Evolutionary conservation across 2,329 filamentous ascomycete genomes (phyloP), one percentile per base, ranked within the genome.

Genomic region (Fusarium verticillioides): DNA sequence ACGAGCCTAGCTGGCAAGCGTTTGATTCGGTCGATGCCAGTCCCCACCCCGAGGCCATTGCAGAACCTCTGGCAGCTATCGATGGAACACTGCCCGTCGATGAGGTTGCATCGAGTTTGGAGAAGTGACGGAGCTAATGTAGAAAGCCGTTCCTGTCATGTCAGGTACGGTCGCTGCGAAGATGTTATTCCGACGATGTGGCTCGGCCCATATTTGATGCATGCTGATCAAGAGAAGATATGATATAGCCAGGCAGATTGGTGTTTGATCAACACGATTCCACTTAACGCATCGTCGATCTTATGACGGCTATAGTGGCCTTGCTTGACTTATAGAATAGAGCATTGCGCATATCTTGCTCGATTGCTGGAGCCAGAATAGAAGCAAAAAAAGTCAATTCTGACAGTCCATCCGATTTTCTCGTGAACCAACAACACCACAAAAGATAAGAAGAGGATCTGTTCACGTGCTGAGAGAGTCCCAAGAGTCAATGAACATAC

Each of bases 1-100:
- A 95, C 79, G 86, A 88, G 42, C 86, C 90, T 18, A 87, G 89
- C 3, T 97, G 92, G 86, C 89, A 88, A 47, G 88, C 87, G 63
- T 84, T 93, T 47, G 73, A 80, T 70, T 70, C 67, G 36, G 66
- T 39, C 43, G 69, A 78, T 28, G 63, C 49, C 32, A 70, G 65
- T 32, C 59, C 67, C 60, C 59, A 70, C 58, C 58, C 69, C 4
- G 69, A 73, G 39, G 66, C 60, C 9, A 65, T 73, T 52, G 72
- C 70, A 63, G 70, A 74, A 58, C 72, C 70, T 50, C 63, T 66
- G 28, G 71, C 75, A 52, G 62, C 63, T 53, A 61, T 63, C 21
- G 74, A 89, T 50, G 87, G 86, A 37, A 80, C 87, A 9, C 84
- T 87, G 36, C 86, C 86, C 5, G 86, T 88, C 66, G 77, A 69